These are phyloP conservation scores for Rutstroemia sp. DNA, from an alignment of 2,329 filamentous ascomycete species.

Conservation along the genomic window DNA sequence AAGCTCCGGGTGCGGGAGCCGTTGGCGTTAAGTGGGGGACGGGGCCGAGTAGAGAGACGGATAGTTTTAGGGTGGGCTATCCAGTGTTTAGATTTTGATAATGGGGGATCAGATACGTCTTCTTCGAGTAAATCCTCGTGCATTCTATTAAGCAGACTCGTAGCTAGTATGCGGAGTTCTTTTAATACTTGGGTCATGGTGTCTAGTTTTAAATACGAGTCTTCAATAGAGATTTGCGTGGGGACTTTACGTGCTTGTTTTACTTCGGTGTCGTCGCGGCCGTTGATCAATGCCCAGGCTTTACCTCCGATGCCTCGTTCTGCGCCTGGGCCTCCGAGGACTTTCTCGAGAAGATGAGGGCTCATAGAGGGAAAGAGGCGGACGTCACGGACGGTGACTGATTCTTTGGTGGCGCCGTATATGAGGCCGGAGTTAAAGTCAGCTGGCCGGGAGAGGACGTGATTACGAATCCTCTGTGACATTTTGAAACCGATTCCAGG, in stretches of 20 bases:
- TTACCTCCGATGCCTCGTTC: slow-evolving; percentile 64
- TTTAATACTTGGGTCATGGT: slow-evolving; percentile 54
- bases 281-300: slow-evolving; percentile 74
- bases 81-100: slow-evolving; percentile 44
- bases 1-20: slow-evolving; percentile 50
- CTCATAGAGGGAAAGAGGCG: slow-evolving; percentile 57
- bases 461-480: slow-evolving; percentile 58
- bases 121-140: slow-evolving; percentile 63
- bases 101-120: slow-evolving; percentile 16
- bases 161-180: slow-evolving; percentile 61
- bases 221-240: slow-evolving; percentile 88
- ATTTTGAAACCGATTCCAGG: slow-evolving; percentile 81
- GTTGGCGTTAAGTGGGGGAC: slow-evolving; percentile 41
- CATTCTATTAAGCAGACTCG: slow-evolving; percentile 71
- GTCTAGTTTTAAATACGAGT: slow-evolving; percentile 73
- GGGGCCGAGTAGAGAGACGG: slow-evolving; percentile 69
- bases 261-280: slow-evolving; percentile 69
- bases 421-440: slow-evolving; percentile 37
- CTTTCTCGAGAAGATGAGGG: slow-evolving; percentile 54
- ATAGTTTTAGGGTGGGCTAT: slow-evolving; percentile 74
- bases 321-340: slow-evolving; percentile 63
- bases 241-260: slow-evolving; percentile 64
- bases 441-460: slow-evolving; percentile 41
- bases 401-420: slow-evolving; percentile 43
- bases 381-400: slow-evolving; percentile 58